phyloP scores from a whole-genome alignment of 169 alveolate species.

The Plasmodium sp. region DNA sequence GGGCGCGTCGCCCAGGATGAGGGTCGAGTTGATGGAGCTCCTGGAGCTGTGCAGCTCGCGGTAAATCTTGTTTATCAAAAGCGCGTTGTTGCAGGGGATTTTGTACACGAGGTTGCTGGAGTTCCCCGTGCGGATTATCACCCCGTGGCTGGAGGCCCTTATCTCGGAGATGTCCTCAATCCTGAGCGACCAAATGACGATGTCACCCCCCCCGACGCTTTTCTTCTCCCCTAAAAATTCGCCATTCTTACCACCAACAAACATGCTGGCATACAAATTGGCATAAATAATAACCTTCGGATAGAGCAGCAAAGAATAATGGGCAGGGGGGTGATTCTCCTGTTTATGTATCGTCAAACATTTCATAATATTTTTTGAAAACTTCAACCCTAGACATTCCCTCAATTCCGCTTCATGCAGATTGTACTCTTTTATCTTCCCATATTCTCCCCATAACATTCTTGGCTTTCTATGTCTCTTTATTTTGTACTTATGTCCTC shows the following conservation, averaged over 20 bases:
- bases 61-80: conserved; percentile 49
- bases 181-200: conserved; percentile 72
- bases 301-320: conserved; percentile 46
- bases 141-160: conserved; percentile 73
- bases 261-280: conserved; percentile 43
- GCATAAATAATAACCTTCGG: conserved; percentile 73
- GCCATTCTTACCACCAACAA: neutral
- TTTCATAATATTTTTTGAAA: conserved; percentile 84
- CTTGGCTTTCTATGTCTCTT: conserved; percentile 88
- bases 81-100: conserved; percentile 69
- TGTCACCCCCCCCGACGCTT: conserved; percentile 16
- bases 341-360: conserved; percentile 74
- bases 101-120: conserved; percentile 23
- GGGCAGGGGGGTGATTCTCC: conserved; percentile 70
- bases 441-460: conserved; percentile 91
- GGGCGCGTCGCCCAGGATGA: conserved; percentile 19
- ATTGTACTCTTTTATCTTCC: conserved; percentile 83
- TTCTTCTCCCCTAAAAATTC: conserved; percentile 21
- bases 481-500: conserved; percentile 81
- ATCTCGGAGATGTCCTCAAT: conserved; percentile 64
- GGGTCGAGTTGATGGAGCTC: conserved; percentile 57
- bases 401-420: conserved; percentile 86
- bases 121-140: conserved; percentile 20
- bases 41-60: conserved; percentile 60
- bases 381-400: conserved; percentile 84